Percentiles rank a stretch among this genome's conserved stretches.
Conservation (phyloP, 2,329 filamentous ascomycete species). For the Monilinia fructigena region DNA sequence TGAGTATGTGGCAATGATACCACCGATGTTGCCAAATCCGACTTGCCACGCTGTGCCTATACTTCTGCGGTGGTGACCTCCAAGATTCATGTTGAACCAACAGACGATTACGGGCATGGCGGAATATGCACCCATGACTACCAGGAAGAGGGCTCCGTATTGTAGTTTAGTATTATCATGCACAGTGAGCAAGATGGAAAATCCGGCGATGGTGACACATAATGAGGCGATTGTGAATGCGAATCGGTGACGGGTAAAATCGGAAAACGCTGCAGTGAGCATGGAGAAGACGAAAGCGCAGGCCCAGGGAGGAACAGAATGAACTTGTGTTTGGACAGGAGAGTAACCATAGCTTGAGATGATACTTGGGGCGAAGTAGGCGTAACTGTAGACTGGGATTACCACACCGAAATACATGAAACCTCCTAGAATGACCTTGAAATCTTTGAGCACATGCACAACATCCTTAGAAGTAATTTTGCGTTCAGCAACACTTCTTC, state of each 20-base stretch:
- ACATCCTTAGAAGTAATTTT: conserved; percentile 60
- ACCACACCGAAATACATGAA: conserved; percentile 82
- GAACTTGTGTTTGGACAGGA: conserved; percentile 51
- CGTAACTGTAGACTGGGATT: conserved; percentile 74
- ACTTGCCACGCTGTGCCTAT: conserved; percentile 76
- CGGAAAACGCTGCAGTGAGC: conserved; percentile 69
- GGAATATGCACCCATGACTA: conserved; percentile 75
- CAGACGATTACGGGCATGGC: conserved; percentile 88
- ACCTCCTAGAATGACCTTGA: conserved; percentile 69
- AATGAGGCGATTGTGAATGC: conserved; percentile 69
- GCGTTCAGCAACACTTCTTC: conserved; percentile 62
- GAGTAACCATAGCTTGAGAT: conserved; percentile 64
- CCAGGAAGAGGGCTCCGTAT: conserved; percentile 79
- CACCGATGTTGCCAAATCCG: conserved; percentile 76
- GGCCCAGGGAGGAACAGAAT: conserved; percentile 59
- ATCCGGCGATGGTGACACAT: conserved; percentile 67
- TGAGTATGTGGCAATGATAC: conserved; percentile 72
- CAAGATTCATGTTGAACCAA: conserved; percentile 80
- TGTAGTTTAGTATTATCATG: conserved; percentile 66
- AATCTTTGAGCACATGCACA: conserved; percentile 66
- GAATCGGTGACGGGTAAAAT: conserved; percentile 71
- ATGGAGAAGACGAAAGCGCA: conserved; percentile 79
- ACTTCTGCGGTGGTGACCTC: conserved; percentile 67
- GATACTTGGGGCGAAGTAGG: conserved; percentile 74
- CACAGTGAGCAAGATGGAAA: conserved; percentile 70